Evolutionary conservation across 192 early-diverging fungal species (phyloP).

Genomic region (Coemansia sp.): DNA sequence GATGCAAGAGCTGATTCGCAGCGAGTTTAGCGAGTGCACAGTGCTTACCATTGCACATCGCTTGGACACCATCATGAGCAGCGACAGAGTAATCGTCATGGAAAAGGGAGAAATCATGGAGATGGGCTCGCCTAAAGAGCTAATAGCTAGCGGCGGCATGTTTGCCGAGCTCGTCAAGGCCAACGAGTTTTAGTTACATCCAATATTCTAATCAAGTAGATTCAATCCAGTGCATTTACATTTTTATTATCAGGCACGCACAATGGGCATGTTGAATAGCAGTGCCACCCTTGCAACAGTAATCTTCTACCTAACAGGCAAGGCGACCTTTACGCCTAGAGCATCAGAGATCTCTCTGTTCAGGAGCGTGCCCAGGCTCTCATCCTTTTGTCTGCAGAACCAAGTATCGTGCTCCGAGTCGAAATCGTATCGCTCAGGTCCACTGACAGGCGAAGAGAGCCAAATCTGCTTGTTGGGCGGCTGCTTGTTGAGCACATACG

Average conservation of each 20-base stretch:
- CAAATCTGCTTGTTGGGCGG: constrained; percentile 98
- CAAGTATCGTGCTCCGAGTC: constrained; percentile 62
- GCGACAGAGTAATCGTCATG: constrained; percentile 64
- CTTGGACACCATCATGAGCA: constrained; percentile 64
- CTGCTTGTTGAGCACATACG: constrained; percentile 98
- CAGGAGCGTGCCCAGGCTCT: constrained; percentile 70
- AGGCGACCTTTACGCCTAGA: constrained; percentile 43
- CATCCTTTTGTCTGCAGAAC: constrained; percentile 76
- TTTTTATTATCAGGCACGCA: no score
- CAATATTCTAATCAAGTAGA: neutral
- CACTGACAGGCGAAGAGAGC: constrained; percentile 91
- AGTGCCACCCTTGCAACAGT: neutral
- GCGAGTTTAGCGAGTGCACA: constrained; percentile 49
- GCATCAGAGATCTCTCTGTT: constrained; percentile 67
- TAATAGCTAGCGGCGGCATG: constrained; percentile 23
- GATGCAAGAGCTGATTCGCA: constrained; percentile 37
- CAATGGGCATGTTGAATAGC: neutral
- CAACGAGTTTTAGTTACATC: neutral
- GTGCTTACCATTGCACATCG: constrained; percentile 74
- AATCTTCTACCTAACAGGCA: constrained; percentile 50
- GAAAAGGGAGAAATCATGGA: constrained; percentile 15
- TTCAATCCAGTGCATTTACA: no score
- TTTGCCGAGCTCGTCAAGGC: constrained; percentile 10
- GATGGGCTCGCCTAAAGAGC: neutral
- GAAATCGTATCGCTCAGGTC: constrained; percentile 87